These are phyloP conservation scores for Ogataea polymorpha DNA, from an alignment of 805 yeast species.

Conservation along the genomic window DNA sequence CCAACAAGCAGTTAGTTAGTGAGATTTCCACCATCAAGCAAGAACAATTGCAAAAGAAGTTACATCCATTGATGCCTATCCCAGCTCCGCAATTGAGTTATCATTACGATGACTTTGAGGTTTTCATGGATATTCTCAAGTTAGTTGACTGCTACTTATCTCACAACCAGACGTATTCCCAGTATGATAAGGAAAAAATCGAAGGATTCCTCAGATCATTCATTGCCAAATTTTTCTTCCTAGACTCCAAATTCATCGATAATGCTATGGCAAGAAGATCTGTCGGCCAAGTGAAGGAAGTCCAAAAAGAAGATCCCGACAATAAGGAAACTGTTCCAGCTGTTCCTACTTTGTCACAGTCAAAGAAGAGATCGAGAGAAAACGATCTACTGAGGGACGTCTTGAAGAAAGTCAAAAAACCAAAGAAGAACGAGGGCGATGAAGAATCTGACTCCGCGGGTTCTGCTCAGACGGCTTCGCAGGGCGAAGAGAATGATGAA, in stretches of 20 bases:
- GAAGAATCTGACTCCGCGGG: conserved; percentile 18
- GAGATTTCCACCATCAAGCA: conserved; percentile 90
- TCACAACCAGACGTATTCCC: conserved; percentile 71
- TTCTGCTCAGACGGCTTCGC: conserved; percentile 9
- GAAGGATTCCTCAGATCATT: conserved; percentile 69
- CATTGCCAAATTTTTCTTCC: conserved; percentile 66
- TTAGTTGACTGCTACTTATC: conserved; percentile 65
- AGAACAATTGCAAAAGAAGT: conserved; percentile 83
- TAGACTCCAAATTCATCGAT: conserved; percentile 48
- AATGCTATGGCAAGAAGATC: conserved; percentile 35
- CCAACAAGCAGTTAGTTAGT: conserved; percentile 85
- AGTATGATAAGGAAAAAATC: conserved; percentile 74
- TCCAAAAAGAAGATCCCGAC: conserved; percentile 24
- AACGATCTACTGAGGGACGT: conserved; percentile 63
- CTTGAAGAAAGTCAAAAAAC: conserved; percentile 40
- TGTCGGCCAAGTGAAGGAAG: conserved; percentile 25
- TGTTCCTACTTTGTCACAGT: conserved; percentile 28
- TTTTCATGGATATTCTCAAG: conserved; percentile 70
- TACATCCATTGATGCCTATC: conserved; percentile 81
- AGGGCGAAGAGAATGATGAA: conserved; percentile 26
- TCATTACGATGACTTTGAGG: conserved; percentile 59
- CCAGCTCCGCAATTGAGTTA: conserved; percentile 70
- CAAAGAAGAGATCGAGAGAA: conserved; percentile 47
- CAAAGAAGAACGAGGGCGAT: conserved; percentile 27
- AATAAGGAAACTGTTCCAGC: conserved; percentile 17